Evolutionary conservation across 371 early-diverging fungal species (phyloP), one percentile per base, ranked within the genome.

Genomic region (Mucor velutinosus): DNA sequence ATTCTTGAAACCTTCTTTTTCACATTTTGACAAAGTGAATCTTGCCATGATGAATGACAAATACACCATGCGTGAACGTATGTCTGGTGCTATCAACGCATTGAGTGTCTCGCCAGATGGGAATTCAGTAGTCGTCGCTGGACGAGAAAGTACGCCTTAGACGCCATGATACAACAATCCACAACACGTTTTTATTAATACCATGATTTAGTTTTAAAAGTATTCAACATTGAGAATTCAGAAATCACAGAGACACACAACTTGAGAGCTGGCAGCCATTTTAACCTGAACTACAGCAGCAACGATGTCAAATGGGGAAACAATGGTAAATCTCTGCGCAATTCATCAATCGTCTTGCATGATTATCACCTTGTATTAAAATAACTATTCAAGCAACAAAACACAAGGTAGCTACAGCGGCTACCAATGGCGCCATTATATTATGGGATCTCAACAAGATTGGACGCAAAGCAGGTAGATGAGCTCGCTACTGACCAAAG

Each of bases 261-360:
- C 70, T 70, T 95, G 14, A 85, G 93, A 65, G 84, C 87, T n/a
- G 93, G 89, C 0, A 81, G 82, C 60, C 80, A 83, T 37, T 69
- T 87, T 61, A 90, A 85, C 63, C 60, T 82, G 19, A 90, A 86
- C 65, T 87, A 86, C 51, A 85, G 87, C 68, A 88, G 88, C 64
- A 93, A 87, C 65, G 96, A 95, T 75, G 94, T 93, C 43, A 91
- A 91, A 67, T 95, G 96, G 96, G 92, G 92, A 29, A 88, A 85
- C 67, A 72, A 80, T 45, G 84, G 89, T 86, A 76, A 64, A 29
- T 11, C 10, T 21, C 21, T 23, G n/a, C 25, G 0, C 17, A n/a
- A 19, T 3, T 6, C 6, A 19, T 45, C 25, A 0, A 51, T 37
- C 15, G 12, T 25, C 23, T 25, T 51, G 51, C 51, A 65, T 33